A percentile compares a stretch with the other conserved stretches of the same genome.
phyloP scores from a whole-genome alignment of 768 basidiomycete species.

The Butyriboletus loyo region DNA sequence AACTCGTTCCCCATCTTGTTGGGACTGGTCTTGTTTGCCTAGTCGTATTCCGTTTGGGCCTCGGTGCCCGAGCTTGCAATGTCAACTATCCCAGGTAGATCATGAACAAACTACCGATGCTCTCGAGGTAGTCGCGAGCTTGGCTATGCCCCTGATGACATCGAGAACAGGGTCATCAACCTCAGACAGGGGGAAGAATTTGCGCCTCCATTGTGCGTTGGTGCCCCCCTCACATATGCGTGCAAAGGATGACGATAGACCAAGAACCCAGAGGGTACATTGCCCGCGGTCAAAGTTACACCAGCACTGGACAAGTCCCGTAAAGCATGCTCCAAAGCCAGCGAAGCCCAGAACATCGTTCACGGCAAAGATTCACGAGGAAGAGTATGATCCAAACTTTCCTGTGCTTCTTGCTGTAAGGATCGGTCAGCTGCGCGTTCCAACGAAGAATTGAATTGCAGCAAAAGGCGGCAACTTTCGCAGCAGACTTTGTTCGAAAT shows the following conservation, averaged over 20 bases:
- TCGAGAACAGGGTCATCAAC: slow-evolving; percentile 38
- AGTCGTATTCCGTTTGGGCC: slow-evolving; percentile 39
- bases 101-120: neutral
- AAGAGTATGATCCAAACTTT: slow-evolving; percentile 52
- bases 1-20: neutral
- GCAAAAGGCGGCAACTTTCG: slow-evolving; percentile 34
- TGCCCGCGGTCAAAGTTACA: slow-evolving; percentile 40
- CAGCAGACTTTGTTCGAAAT: slow-evolving; percentile 34
- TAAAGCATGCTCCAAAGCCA: slow-evolving; percentile 37
- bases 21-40: slow-evolving; percentile 36
- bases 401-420: slow-evolving; percentile 40
- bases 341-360: slow-evolving; percentile 35
- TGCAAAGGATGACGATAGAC: neutral
- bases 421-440: slow-evolving; percentile 26
- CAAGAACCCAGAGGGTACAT: slow-evolving; percentile 44
- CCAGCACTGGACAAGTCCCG: slow-evolving; percentile 41
- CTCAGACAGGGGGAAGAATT: slow-evolving; percentile 50
- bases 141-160: slow-evolving; percentile 35
- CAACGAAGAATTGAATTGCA: slow-evolving; percentile 48
- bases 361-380: slow-evolving; percentile 43
- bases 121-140: slow-evolving; percentile 39
- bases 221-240: neutral
- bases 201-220: slow-evolving; percentile 39
- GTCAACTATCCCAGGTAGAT: slow-evolving; percentile 22
- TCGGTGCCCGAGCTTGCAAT: slow-evolving; percentile 40